These are phyloP conservation scores for Fusarium sp. DNA, from an alignment of 2,329 filamentous ascomycete species.

Conservation along the genomic window DNA sequence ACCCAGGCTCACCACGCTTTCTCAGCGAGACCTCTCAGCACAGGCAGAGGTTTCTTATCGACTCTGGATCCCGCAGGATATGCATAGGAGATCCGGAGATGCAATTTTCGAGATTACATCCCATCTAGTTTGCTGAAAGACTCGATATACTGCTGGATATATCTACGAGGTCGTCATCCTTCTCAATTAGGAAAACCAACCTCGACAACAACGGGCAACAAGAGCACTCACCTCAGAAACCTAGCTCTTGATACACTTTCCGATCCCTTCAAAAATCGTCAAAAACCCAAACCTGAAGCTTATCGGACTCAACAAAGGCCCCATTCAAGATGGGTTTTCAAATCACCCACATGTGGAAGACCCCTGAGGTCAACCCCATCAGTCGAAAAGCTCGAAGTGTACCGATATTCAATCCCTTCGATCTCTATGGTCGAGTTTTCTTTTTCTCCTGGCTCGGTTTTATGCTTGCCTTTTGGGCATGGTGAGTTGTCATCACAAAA, in stretches of 20 bases:
- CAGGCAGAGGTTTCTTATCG: constrained; percentile 38
- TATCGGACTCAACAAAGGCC: background rate
- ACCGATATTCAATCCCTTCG: constrained; percentile 82
- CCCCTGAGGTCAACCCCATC: constrained; percentile 85
- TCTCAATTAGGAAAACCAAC: constrained; percentile 22
- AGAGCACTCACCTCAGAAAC: constrained; percentile 11
- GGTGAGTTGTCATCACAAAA: constrained; percentile 58
- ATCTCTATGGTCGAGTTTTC: constrained; percentile 89
- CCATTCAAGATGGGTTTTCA: constrained; percentile 49
- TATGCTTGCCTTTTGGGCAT: constrained; percentile 90
- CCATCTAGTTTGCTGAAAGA: constrained; percentile 11
- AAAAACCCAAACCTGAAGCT: constrained; percentile 1
- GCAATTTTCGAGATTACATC: constrained; percentile 21
- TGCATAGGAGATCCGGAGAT: constrained; percentile 48
- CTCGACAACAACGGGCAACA: constrained; percentile 36
- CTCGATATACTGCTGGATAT: constrained; percentile 38
- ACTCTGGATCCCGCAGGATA: constrained; percentile 34
- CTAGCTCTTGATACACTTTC: background rate
- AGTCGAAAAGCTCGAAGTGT: constrained; percentile 87
- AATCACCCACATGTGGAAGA: constrained; percentile 51
- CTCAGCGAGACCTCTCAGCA: constrained; percentile 31
- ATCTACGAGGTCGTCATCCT: constrained; percentile 30
- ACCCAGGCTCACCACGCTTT: constrained; percentile 26
- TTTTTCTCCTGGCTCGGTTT: constrained; percentile 93
- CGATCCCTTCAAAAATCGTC: background rate